phyloP scores from a whole-genome alignment of 352 stramenopile species.

The Globisporangium cederbergense region DNA sequence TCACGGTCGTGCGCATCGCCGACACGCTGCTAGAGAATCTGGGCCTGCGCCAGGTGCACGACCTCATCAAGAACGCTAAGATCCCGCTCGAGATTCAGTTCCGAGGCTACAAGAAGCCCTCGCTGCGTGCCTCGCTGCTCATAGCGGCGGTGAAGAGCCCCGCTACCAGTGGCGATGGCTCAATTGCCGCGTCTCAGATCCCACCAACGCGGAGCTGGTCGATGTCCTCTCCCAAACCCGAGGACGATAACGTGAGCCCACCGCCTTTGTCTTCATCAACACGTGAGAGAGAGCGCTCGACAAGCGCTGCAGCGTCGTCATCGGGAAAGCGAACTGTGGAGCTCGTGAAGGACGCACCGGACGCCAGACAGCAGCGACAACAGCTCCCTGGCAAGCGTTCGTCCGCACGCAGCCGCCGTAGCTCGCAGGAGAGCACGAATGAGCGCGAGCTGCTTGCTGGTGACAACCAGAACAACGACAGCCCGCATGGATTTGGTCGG shows the following conservation, averaged over 20 bases:
- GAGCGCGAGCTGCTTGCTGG: conserved; percentile 8
- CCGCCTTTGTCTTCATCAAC: background rate
- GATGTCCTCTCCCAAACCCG: conserved; percentile 5
- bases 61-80: conserved; percentile 73
- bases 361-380: background rate
- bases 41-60: conserved; percentile 80
- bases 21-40: conserved; percentile 49
- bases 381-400: conserved; percentile 7
- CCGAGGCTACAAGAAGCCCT: conserved; percentile 35
- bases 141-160: conserved; percentile 9
- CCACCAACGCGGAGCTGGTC: conserved; percentile 4
- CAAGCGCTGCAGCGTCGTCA: background rate
- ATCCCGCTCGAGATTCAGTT: conserved; percentile 74
- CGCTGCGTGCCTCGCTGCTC: conserved; percentile 11
- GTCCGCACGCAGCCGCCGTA: conserved; percentile 15
- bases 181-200: background rate
- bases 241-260: conserved; percentile 3
- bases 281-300: conserved; percentile 6
- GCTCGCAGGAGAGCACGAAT: conserved; percentile 10
- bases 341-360: conserved; percentile 3
- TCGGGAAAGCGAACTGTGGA: conserved; percentile 9
- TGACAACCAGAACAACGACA: conserved; percentile 23
- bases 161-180: background rate
- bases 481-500: background rate
- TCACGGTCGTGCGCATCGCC: conserved; percentile 73